A percentile compares a stretch with the other conserved stretches of the same genome.
These are phyloP conservation scores for Trypanosoma scelopori DNA, from an alignment of 208 protist genomes.

Conservation along the genomic window DNA sequence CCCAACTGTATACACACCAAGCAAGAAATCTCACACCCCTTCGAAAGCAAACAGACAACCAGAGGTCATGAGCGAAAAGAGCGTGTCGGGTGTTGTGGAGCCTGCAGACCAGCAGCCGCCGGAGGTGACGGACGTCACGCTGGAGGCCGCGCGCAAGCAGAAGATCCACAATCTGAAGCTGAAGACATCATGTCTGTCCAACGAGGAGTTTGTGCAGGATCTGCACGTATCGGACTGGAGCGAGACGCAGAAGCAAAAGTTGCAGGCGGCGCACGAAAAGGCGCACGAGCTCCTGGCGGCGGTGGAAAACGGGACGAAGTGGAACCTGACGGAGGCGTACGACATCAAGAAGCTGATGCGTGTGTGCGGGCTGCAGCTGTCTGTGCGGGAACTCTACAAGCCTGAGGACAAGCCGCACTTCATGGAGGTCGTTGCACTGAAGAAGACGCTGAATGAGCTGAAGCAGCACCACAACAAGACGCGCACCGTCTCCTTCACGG, in stretches of 20 bases:
- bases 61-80: conserved; percentile 17
- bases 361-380: conserved; percentile 51
- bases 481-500: conserved; percentile 49
- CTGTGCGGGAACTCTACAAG: conserved; percentile 56
- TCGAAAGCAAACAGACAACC: not conserved
- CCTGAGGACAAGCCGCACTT: conserved; percentile 60
- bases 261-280: conserved; percentile 52
- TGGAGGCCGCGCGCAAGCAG: conserved; percentile 53
- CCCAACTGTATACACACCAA: not conserved
- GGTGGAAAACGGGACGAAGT: conserved; percentile 50
- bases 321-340: conserved; percentile 52
- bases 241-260: conserved; percentile 61
- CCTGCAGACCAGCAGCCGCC: conserved; percentile 27
- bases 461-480: conserved; percentile 67
- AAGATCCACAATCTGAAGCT: conserved; percentile 59
- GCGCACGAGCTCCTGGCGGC: conserved; percentile 35
- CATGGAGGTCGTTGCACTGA: conserved; percentile 47
- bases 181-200: conserved; percentile 47
- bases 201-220: conserved; percentile 59
- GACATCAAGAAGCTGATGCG: conserved; percentile 66
- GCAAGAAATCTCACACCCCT: not conserved
- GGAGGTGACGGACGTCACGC: conserved; percentile 50
- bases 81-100: not conserved
- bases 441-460: conserved; percentile 51
- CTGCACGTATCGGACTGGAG: conserved; percentile 56